These are phyloP conservation scores for Noccaea caerulescens DNA, from an alignment of 345 rosid species.

Conservation along the genomic window DNA sequence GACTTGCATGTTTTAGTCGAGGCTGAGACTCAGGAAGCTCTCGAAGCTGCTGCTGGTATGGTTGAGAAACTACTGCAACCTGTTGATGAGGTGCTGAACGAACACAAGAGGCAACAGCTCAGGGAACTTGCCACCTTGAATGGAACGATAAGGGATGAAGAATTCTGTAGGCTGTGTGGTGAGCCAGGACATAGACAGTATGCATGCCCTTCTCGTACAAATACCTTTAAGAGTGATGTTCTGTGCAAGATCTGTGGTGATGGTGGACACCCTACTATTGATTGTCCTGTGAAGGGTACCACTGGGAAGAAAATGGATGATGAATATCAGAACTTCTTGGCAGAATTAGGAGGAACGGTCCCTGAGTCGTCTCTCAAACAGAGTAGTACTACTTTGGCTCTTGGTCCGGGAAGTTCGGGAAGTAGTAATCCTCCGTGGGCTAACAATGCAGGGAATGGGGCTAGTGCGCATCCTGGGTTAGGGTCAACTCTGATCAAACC, in stretches of 20 bases:
- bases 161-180: slow-evolving; percentile 88
- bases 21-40: slow-evolving; percentile 88
- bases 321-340: slow-evolving; percentile 94
- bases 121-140: slow-evolving; percentile 96
- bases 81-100: slow-evolving; percentile 93
- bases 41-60: slow-evolving; percentile 97
- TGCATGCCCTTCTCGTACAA: slow-evolving; percentile 86
- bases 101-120: slow-evolving; percentile 98
- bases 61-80: slow-evolving; percentile 97
- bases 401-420: slow-evolving; percentile 71
- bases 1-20: slow-evolving; percentile 98
- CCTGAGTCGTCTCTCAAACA: slow-evolving; percentile 90
- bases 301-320: slow-evolving; percentile 98
- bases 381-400: slow-evolving; percentile 57
- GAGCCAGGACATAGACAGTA: slow-evolving; percentile 94
- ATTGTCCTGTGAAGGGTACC: slow-evolving; percentile 95
- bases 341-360: slow-evolving; percentile 86
- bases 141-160: slow-evolving; percentile 98
- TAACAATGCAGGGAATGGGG: slow-evolving; percentile 60
- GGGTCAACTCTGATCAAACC: slow-evolving; percentile 70
- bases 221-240: slow-evolving; percentile 96
- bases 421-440: slow-evolving; percentile 86
- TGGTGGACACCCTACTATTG: slow-evolving; percentile 98
- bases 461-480: slow-evolving; percentile 78
- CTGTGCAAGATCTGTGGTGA: slow-evolving; percentile 99